Base-by-base conservation (phyloP, 2,329 filamentous ascomycete species). In the Graphium sp. region DNA sequence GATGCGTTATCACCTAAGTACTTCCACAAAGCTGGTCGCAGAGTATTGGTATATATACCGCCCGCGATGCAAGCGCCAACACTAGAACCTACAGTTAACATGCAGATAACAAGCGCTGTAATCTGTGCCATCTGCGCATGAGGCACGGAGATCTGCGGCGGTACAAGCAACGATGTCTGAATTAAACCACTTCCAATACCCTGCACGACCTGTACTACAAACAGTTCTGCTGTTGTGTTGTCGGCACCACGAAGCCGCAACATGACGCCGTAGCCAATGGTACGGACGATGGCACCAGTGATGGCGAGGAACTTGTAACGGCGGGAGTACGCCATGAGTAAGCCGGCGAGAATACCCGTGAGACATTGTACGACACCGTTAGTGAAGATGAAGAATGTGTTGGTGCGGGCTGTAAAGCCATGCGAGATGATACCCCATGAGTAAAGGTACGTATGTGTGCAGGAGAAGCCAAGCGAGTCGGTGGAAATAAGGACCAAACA, bases 101-200 rank as follows among this genome's bases (percentile, higher is more conserved):
- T n/a, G n/a, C n/a, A n/a, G n/a, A n/a, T n/a, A n/a, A n/a, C n/a
- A n/a, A n/a, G n/a, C n/a, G n/a, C n/a, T n/a, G n/a, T n/a, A n/a
- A n/a, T n/a, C n/a, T n/a, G n/a, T n/a, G 55, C 51, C 27, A 58
- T 34, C 23, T 58, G 53, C 30, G 56, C 45, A 35, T 58, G 55
- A 1, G 53, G 51, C 0, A 57, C 54, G 0, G 53, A 56, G 8
- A 51, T 52, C 32, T 57, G 52, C 4, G n/a, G n/a, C n/a, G n/a
- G n/a, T n/a, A n/a, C n/a, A n/a, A n/a, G n/a, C n/a, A n/a, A n/a
- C n/a, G n/a, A n/a, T n/a, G n/a, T n/a, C n/a, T n/a, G n/a, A n/a
- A n/a, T n/a, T n/a, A n/a, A n/a, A n/a, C n/a, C n/a, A 12, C 13
- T 17, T 5, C 44, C 44, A 2, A 50, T 40, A 15, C 52, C 50